phyloP scores from a whole-genome alignment of 2,329 filamentous ascomycete species.

The Ophiostoma australiae region DNA sequence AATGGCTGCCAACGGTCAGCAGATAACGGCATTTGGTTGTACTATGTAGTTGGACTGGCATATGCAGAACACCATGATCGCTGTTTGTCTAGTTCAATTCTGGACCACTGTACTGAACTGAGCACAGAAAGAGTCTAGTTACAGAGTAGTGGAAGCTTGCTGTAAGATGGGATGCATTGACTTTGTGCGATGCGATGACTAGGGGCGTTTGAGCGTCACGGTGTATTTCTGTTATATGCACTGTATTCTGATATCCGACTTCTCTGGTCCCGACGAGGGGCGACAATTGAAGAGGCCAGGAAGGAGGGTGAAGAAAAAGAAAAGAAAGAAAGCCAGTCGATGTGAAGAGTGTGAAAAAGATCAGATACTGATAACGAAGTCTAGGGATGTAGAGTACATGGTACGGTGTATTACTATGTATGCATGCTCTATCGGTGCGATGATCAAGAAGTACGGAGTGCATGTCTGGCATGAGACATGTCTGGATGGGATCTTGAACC shows the following conservation, averaged over 20 bases:
- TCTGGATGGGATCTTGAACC: neutral
- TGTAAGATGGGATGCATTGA: neutral
- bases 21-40: neutral
- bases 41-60: neutral
- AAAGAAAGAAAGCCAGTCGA: neutral
- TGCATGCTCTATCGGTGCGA: conserved; percentile 1
- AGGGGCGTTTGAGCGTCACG: neutral
- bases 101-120: neutral
- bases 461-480: neutral
- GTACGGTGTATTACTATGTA: no score
- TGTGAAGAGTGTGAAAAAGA: no score
- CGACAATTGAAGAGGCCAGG: neutral
- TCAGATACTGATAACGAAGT: neutral
- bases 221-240: neutral
- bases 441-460: conserved; percentile 6
- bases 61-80: neutral
- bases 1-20: neutral
- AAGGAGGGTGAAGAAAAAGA: no score
- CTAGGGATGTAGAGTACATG: neutral
- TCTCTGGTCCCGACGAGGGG: neutral
- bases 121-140: neutral
- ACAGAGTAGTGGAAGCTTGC: neutral
- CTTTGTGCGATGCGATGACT: neutral
- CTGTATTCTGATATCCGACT: neutral
- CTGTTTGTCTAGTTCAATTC: neutral